Evolutionary conservation across 306 rosid genomes (phyloP).

Genomic region (Sicyos edulis): DNA sequence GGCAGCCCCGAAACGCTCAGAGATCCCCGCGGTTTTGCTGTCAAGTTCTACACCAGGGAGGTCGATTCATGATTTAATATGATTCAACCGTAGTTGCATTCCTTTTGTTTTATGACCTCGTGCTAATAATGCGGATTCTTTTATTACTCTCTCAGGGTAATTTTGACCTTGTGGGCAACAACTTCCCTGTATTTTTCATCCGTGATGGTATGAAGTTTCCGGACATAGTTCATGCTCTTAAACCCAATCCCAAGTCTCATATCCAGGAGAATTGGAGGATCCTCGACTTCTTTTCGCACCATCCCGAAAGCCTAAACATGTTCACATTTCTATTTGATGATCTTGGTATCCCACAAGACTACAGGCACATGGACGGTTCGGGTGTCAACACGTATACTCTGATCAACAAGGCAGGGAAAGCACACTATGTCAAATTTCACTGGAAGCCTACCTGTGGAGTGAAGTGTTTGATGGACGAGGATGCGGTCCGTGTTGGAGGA

Average conservation of each 20-base stretch:
- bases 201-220: slow-evolving; percentile 93
- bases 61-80: too few relatives aligned
- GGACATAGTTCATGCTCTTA: slow-evolving; percentile 86
- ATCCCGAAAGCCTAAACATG: slow-evolving; percentile 87
- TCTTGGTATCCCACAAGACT: slow-evolving; percentile 77
- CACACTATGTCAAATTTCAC: slow-evolving; percentile 71
- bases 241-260: slow-evolving; percentile 89
- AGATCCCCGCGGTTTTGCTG: slow-evolving; percentile 86
- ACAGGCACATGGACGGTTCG: slow-evolving; percentile 93
- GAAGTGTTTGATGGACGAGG: slow-evolving; percentile 73
- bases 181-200: slow-evolving; percentile 75
- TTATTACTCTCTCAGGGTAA: slow-evolving; percentile 54
- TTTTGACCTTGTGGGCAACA: slow-evolving; percentile 89
- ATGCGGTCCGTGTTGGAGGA: slow-evolving; percentile 83
- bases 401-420: slow-evolving; percentile 75
- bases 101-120: too few relatives aligned
- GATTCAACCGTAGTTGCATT: too few relatives aligned
- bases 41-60: slow-evolving; percentile 87
- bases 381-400: slow-evolving; percentile 82
- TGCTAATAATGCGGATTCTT: too few relatives aligned
- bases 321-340: slow-evolving; percentile 79
- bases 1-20: slow-evolving; percentile 95
- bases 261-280: slow-evolving; percentile 93
- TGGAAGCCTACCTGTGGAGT: slow-evolving; percentile 84
- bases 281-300: slow-evolving; percentile 87